Evolutionary conservation across 768 basidiomycete genomes (phyloP).

Genomic region (Amanita phalloides): DNA sequence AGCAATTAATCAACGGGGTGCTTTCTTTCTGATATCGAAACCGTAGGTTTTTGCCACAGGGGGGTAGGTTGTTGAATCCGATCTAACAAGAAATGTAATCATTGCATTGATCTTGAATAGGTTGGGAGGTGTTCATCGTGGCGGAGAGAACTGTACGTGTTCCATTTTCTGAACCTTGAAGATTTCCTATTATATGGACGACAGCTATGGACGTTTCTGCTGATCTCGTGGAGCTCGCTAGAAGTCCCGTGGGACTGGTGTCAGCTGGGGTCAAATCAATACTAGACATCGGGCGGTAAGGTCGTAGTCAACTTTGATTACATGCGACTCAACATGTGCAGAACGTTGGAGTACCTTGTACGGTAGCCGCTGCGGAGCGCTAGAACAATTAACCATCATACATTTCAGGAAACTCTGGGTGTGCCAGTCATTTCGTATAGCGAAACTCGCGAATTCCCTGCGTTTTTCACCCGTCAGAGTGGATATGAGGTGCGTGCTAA

Average conservation of each 20-base stretch:
- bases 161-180: background rate
- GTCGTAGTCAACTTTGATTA: background rate
- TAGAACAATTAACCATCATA: background rate
- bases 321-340: conserved; percentile 14
- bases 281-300: conserved; percentile 77
- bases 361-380: conserved; percentile 8
- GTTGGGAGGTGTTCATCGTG: conserved; percentile 76
- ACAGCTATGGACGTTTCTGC: conserved; percentile 92
- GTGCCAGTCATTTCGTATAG: conserved; percentile 84
- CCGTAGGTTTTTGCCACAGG: conserved; percentile 82
- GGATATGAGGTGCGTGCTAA: conserved; percentile 55
- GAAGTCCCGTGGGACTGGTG: conserved; percentile 85
- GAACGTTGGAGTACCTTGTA: conserved; percentile 75
- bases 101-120: conserved; percentile 18
- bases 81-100: conserved; percentile 2
- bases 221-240: conserved; percentile 80
- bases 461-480: conserved; percentile 81
- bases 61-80: conserved; percentile 42
- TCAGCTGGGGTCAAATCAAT: conserved; percentile 95
- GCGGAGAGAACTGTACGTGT: conserved; percentile 16
- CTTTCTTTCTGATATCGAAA: conserved; percentile 1
- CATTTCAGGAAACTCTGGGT: conserved; percentile 79
- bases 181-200: no score
- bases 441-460: conserved; percentile 75
- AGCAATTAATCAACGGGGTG: background rate